Percentiles rank a stretch among this genome's conserved stretches.
These are phyloP conservation scores for Lasiosphaeriaceae sp. DNA, from an alignment of 495 filamentous ascomycete genomes.

Conservation along the genomic window DNA sequence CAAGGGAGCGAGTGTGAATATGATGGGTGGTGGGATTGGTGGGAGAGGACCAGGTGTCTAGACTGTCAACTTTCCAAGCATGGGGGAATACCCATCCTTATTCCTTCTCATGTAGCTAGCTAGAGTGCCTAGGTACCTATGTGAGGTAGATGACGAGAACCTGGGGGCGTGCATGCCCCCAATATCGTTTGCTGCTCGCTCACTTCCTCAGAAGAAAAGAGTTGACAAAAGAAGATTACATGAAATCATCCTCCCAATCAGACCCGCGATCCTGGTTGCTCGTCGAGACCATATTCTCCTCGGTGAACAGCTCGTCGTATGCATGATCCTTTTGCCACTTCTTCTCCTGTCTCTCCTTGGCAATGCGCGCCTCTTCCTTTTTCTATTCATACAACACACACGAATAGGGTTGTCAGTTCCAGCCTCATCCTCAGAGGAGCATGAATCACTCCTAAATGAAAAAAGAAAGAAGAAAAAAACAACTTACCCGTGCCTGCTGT, in stretches of 20 bases:
- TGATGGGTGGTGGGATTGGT: conserved; percentile 47
- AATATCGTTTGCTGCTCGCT: too few species aligned
- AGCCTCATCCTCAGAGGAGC: too few species aligned
- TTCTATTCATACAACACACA: conserved; percentile 40
- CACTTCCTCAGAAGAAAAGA: too few species aligned
- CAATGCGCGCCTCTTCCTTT: conserved; percentile 74
- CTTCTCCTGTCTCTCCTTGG: conserved; percentile 76
- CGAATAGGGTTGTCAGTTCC: neutral
- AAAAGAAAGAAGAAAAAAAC: neutral
- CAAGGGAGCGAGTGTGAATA: conserved; percentile 42
- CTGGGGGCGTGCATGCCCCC: too few species aligned
- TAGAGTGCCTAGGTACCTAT: too few species aligned
- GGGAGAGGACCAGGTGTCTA: conserved; percentile 14
- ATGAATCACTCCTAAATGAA: neutral
- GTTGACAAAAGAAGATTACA: too few species aligned
- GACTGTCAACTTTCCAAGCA: too few species aligned
- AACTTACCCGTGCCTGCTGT: conserved; percentile 60
- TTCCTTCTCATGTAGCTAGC: too few species aligned
- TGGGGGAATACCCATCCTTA: too few species aligned
- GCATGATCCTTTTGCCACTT: conserved; percentile 94
- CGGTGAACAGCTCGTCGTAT: conserved; percentile 79
- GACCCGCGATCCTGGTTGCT: conserved; percentile 65
- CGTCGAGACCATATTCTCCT: conserved; percentile 58
- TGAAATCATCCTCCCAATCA: conserved; percentile 69
- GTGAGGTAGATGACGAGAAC: too few species aligned